Evolutionary conservation across 176 grass and related monocot genomes (phyloP).

Genomic region (Neostapfia colusana): DNA sequence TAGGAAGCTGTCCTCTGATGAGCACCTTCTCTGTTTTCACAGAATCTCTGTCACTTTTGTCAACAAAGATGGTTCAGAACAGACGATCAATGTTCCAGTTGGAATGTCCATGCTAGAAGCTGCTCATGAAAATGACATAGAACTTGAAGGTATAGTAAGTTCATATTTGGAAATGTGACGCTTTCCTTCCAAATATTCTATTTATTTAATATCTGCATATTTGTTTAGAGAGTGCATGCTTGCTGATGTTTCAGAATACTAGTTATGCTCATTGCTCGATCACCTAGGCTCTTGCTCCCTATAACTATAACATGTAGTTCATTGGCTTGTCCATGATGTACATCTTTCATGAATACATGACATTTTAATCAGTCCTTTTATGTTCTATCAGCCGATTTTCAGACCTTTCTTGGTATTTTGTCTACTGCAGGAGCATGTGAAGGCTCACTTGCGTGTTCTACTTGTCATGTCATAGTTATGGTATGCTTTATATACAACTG

Average conservation of each 20-base stretch:
- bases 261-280: neutral
- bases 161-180: neutral
- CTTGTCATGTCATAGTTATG: constrained; percentile 96
- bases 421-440: constrained; percentile 78
- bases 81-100: constrained; percentile 73
- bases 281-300: neutral
- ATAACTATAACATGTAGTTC: neutral
- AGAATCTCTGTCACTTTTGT: constrained; percentile 96
- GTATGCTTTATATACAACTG: constrained; percentile 40
- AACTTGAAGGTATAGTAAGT: constrained; percentile 76
- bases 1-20: neutral
- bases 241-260: neutral
- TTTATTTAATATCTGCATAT: neutral
- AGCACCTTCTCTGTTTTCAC: neutral
- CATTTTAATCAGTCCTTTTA: neutral
- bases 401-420: constrained; percentile 24
- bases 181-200: neutral
- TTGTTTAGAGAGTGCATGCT: constrained; percentile 15
- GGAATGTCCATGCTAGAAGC: constrained; percentile 97
- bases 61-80: constrained; percentile 68
- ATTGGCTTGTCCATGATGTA: neutral
- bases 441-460: constrained; percentile 91
- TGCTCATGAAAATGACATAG: constrained; percentile 97
- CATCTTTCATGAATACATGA: neutral
- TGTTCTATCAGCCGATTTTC: neutral